Base-by-base conservation (phyloP, 441 rosid species). In the Bruguiera hainesii region DNA sequence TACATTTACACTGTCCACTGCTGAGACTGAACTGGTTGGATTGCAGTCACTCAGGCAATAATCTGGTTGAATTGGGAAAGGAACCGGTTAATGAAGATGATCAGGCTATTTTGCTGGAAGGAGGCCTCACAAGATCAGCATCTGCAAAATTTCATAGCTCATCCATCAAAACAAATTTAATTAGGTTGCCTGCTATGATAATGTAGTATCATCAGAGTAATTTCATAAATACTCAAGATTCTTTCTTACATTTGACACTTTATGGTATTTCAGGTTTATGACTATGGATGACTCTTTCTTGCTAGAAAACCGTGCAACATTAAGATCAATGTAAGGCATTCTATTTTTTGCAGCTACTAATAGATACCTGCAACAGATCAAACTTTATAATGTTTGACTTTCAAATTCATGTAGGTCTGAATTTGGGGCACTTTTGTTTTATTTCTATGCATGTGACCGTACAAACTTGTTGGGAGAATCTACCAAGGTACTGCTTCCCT, bases 281-380 rank as follows among this genome's bases (percentile, higher is more conserved):
- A 87, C 92, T 8, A 78, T 95, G 91, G 99, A 95, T 8, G 96
- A 92, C 31, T 67, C 93, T 68, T 92, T 92, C 88, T 82, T 95
- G 89, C 85, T 92, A 65, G 99, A 92, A 78, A 86, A 95, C 73
- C 93, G 96, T 72, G 78, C 83, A 64, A 89, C 87, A 74, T 78
- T 95, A 77, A 83, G 90, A 87, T 97, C 91, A 56, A 87, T 95
- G 98, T 95, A 75, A 80, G 97, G 62, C 60, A 7, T 75, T n/a
- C 10, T 26, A 20, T 53, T 46, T 39, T 66, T 46, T 42, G 19
- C 42, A 35, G 57, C 42, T 68, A 70, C 37, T 31, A 19, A 49
- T 46, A 19, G 21, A 5, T n/a, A 53, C 58, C 21, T 46, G 25
- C 25, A 49, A 55, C 15, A 39, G 75, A 30, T 53, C 42, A 20